These are phyloP conservation scores for Tetradesmus lagerheimii DNA, from an alignment of 139 green algal genomes.

Conservation along the genomic window DNA sequence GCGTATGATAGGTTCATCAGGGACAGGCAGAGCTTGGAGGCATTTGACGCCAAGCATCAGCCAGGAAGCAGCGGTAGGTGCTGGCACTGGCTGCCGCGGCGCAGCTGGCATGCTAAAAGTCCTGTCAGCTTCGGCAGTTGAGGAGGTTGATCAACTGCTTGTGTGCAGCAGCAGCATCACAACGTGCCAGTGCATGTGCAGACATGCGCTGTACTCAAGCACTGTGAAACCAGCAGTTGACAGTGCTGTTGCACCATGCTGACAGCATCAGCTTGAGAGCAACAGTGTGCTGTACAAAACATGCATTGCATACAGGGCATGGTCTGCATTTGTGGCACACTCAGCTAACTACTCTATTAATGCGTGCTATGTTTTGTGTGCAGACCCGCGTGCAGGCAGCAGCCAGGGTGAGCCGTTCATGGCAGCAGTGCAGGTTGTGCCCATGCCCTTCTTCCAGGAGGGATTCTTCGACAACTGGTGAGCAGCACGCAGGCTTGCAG, in stretches of 20 bases:
- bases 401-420: constrained; percentile 81
- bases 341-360: too few species aligned
- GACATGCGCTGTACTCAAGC: too few species aligned
- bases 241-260: too few species aligned
- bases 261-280: too few species aligned
- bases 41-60: constrained; percentile 32
- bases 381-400: background rate
- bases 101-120: background rate
- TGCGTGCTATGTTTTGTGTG: background rate
- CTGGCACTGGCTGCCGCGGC: background rate
- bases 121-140: background rate
- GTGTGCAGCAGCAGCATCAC: background rate
- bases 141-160: background rate
- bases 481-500: background rate
- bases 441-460: constrained; percentile 82
- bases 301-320: too few species aligned
- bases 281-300: too few species aligned
- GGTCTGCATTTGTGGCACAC: too few species aligned
- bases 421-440: constrained; percentile 77
- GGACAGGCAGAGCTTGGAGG: constrained; percentile 53
- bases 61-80: background rate
- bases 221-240: too few species aligned
- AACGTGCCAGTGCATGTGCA: too few species aligned
- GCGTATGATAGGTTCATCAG: constrained; percentile 57
- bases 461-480: constrained; percentile 72